Evolutionary conservation across 2,329 filamentous ascomycete species (phyloP).

Genomic region (Hypoxylon sp.): DNA sequence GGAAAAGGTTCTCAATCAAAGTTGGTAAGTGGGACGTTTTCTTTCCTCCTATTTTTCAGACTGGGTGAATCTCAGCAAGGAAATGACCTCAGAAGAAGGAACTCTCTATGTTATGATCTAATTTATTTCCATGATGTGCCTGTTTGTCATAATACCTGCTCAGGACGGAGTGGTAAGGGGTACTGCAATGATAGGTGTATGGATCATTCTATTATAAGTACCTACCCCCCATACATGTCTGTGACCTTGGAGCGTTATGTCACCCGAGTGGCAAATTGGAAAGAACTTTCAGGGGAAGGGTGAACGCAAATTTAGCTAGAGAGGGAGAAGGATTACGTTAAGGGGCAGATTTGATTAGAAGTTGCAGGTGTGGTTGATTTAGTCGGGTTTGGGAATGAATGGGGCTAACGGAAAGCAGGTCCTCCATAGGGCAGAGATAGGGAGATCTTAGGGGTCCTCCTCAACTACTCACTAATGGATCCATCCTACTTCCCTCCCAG

Average conservation of each 20-base stretch:
- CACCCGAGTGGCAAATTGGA: background rate
- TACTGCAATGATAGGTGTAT: background rate
- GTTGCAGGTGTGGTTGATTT: background rate
- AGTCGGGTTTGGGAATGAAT: background rate
- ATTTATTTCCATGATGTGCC: background rate
- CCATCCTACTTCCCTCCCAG: background rate
- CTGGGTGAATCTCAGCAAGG: no score
- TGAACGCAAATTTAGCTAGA: background rate
- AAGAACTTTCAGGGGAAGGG: background rate
- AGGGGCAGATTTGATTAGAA: background rate
- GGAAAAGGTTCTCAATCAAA: background rate
- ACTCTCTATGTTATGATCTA: background rate
- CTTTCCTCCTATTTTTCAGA: background rate
- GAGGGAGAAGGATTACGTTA: background rate
- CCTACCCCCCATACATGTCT: no score
- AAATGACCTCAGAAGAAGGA: background rate
- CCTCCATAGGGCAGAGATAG: background rate
- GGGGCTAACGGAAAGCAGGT: background rate
- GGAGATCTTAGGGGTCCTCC: background rate
- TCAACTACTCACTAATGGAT: background rate
- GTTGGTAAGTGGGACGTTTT: background rate
- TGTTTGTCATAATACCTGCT: background rate
- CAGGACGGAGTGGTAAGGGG: background rate
- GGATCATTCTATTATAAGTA: background rate
- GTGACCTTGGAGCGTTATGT: background rate